Conservation (phyloP, 2,329 filamentous ascomycete species). For the Chrysosporium queenslandicum region DNA sequence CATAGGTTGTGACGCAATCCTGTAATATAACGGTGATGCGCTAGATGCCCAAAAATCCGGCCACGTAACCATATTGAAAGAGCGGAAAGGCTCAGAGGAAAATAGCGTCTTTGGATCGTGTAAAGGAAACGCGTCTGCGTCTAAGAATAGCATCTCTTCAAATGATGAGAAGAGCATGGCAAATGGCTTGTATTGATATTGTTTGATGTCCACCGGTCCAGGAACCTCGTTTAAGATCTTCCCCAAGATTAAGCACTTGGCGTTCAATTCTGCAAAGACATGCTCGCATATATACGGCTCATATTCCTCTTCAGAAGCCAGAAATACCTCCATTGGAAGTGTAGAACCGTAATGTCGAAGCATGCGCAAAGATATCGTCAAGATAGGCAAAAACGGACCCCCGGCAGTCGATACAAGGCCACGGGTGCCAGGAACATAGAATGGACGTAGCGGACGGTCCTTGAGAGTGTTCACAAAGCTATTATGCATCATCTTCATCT, state of each 20-base stretch:
- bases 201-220: slow-evolving; percentile 27
- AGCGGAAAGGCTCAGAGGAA: slow-evolving; percentile 32
- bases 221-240: slow-evolving; percentile 31
- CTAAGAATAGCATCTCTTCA: slow-evolving; percentile 41
- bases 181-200: slow-evolving; percentile 42
- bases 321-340: slow-evolving; percentile 40
- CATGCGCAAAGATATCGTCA: slow-evolving; percentile 39
- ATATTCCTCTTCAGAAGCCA: slow-evolving; percentile 35
- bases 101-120: slow-evolving; percentile 37
- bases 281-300: slow-evolving; percentile 35
- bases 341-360: slow-evolving; percentile 35
- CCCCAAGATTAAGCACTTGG: slow-evolving; percentile 37
- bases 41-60: slow-evolving; percentile 40
- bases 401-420: slow-evolving; percentile 35
- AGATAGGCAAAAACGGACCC: slow-evolving; percentile 35
- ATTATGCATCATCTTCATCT: slow-evolving; percentile 29
- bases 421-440: slow-evolving; percentile 19
- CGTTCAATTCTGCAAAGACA: slow-evolving; percentile 37
- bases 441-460: slow-evolving; percentile 10
- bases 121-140: slow-evolving; percentile 41
- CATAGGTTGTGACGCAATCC: slow-evolving; percentile 27
- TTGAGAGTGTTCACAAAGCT: slow-evolving; percentile 27
- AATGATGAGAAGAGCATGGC: slow-evolving; percentile 44
- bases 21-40: slow-evolving; percentile 31
- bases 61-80: slow-evolving; percentile 38